Conservation (phyloP, 2,329 filamentous ascomycete genomes). For the Pleurostoma richardsiae region DNA sequence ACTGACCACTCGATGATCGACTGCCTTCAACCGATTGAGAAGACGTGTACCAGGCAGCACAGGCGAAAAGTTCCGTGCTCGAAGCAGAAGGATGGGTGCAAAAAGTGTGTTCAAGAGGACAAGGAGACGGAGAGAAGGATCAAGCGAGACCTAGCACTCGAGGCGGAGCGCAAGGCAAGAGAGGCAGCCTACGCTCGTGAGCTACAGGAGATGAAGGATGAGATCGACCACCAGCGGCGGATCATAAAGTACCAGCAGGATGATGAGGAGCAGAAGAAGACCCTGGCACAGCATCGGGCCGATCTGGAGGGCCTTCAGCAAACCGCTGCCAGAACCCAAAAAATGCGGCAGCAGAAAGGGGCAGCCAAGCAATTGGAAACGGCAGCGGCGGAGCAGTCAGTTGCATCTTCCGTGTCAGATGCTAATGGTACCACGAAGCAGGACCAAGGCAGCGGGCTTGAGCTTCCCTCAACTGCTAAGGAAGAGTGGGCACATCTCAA, state of each 20-base stretch:
- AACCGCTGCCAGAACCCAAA: conserved; percentile 14
- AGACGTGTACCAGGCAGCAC: conserved; percentile 49
- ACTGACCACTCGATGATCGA: conserved; percentile 47
- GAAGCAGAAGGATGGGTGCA: conserved; percentile 32
- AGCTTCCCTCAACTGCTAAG: conserved; percentile 22
- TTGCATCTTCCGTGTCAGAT: too few species aligned
- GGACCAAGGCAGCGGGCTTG: not conserved
- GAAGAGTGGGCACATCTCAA: conserved; percentile 62
- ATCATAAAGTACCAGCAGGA: conserved; percentile 35
- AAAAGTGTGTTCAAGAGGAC: conserved; percentile 46
- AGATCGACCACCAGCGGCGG: conserved; percentile 43
- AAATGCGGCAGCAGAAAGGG: conserved; percentile 9
- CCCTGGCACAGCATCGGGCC: conserved; percentile 36
- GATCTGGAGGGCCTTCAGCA: conserved; percentile 39
- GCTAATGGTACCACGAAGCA: conserved; percentile 1
- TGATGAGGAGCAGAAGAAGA: conserved; percentile 33
- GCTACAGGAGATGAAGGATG: conserved; percentile 46
- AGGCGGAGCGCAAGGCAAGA: conserved; percentile 36
- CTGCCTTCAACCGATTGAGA: conserved; percentile 29
- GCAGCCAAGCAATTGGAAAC: not conserved
- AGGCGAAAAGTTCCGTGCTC: conserved; percentile 40
- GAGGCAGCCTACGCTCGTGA: conserved; percentile 38
- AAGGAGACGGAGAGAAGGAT: conserved; percentile 34
- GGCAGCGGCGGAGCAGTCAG: not conserved
- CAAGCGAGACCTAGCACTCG: conserved; percentile 43